Percentiles rank a stretch among this genome's conserved stretches.
Conservation (phyloP, 2,329 filamentous ascomycete genomes). For the Orbilia oligospora region DNA sequence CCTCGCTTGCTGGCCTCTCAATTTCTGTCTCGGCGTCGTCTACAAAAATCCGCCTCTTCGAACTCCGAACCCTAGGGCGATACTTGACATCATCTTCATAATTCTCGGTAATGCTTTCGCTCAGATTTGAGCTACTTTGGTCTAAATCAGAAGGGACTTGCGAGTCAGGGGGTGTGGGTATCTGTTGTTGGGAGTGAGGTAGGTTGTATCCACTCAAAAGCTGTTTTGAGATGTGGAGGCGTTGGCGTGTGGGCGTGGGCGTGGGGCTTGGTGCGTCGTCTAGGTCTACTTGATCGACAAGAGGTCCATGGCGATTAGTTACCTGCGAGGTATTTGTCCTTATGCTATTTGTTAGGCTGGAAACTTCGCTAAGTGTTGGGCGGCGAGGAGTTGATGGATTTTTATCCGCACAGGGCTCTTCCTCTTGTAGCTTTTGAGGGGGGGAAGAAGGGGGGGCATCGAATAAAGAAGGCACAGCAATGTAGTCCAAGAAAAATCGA, state of each 20-base stretch:
- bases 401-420: neutral
- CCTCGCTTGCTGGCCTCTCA: slow-evolving; percentile 40
- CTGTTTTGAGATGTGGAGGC: neutral
- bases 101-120: neutral
- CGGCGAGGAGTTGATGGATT: slow-evolving; percentile 35
- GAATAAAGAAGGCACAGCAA: slow-evolving; percentile 24
- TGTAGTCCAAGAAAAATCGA: slow-evolving; percentile 46
- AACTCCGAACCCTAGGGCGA: slow-evolving; percentile 21
- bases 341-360: slow-evolving; percentile 25
- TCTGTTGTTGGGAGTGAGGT: neutral
- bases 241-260: slow-evolving; percentile 12
- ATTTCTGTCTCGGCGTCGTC: slow-evolving; percentile 2
- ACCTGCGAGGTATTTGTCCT: slow-evolving; percentile 35
- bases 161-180: slow-evolving; percentile 49
- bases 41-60: slow-evolving; percentile 24
- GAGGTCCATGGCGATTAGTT: slow-evolving; percentile 3
- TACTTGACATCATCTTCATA: slow-evolving; percentile 35
- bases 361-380: slow-evolving; percentile 7
- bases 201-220: neutral
- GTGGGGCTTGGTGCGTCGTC: slow-evolving; percentile 27
- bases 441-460: slow-evolving; percentile 21
- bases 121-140: neutral
- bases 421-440: neutral
- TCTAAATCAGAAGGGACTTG: slow-evolving; percentile 49
- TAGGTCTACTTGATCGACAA: slow-evolving; percentile 8